Conservation (phyloP, 2,329 filamentous ascomycete genomes). For the Chaetoscypha palmicola region DNA sequence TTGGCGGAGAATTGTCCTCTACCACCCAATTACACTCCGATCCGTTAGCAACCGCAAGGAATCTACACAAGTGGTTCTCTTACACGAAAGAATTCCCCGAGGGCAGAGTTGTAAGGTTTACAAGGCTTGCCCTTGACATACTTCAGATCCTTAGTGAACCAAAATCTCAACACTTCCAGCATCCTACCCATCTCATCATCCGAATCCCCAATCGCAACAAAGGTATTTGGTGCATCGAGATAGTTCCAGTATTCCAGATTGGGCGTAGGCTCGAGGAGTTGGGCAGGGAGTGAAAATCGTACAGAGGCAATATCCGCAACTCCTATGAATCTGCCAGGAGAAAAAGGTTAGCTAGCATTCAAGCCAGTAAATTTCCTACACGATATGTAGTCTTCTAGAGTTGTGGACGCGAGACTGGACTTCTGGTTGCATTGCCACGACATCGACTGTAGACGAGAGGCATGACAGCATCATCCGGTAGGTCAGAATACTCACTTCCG, state of each 20-base stretch:
- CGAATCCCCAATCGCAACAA: conserved; percentile 75
- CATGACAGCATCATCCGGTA: background rate
- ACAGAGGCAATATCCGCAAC: conserved; percentile 93
- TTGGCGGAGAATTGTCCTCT: conserved; percentile 65
- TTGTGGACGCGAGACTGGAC: background rate
- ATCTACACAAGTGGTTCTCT: conserved; percentile 27
- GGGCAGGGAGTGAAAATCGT: conserved; percentile 90
- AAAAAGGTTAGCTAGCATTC: conserved; percentile 5
- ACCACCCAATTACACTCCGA: conserved; percentile 89
- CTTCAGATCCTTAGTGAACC: conserved; percentile 99
- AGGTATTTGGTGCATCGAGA: conserved; percentile 87
- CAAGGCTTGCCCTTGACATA: conserved; percentile 97
- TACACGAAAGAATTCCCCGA: conserved; percentile 96
- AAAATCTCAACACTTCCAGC: conserved; percentile 90
- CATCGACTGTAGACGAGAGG: background rate
- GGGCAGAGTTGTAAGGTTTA: conserved; percentile 96
- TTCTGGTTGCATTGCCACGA: conserved; percentile 2
- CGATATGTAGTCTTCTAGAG: background rate
- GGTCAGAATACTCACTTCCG: conserved; percentile 59
- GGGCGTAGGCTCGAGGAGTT: conserved; percentile 90
- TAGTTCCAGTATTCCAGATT: conserved; percentile 99
- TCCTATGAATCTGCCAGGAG: conserved; percentile 70
- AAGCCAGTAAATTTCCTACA: conserved; percentile 2
- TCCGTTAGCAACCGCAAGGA: background rate
- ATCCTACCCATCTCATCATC: conserved; percentile 89